phyloP scores from a whole-genome alignment of 1,284 basidiomycete genomes.

The Lentinula novae-zelandiae region DNA sequence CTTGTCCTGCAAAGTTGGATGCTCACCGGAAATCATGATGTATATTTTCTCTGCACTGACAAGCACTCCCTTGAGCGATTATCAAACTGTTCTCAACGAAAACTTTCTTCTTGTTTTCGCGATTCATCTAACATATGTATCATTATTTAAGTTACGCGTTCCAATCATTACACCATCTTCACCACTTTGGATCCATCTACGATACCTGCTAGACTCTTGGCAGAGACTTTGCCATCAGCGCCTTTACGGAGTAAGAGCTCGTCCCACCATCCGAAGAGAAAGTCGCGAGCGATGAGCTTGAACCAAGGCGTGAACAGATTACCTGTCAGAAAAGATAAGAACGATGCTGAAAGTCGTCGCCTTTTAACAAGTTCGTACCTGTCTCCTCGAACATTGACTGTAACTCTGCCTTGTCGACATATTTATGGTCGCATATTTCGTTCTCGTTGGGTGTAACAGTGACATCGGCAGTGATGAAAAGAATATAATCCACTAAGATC shows the following conservation, averaged over 20 bases:
- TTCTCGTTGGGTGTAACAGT: constrained; percentile 84
- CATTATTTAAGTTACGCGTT: no score
- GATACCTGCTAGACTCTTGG: constrained; percentile 62
- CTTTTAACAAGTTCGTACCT: constrained; percentile 39
- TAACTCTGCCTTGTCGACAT: constrained; percentile 89
- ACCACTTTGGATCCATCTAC: constrained; percentile 76
- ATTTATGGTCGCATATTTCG: constrained; percentile 90
- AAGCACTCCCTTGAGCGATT: no score
- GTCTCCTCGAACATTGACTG: constrained; percentile 86
- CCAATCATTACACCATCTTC: constrained; percentile 56
- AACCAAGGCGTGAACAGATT: constrained; percentile 99
- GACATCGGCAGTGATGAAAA: constrained; percentile 91
- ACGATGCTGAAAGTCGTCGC: background rate
- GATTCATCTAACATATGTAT: no score
- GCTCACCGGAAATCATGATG: no score
- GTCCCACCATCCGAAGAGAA: constrained; percentile 99
- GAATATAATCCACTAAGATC: constrained; percentile 89
- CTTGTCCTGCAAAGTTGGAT: no score
- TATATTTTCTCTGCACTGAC: no score
- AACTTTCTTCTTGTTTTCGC: no score
- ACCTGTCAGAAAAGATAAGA: constrained; percentile 37
- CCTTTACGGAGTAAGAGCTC: constrained; percentile 69
- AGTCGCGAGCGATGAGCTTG: constrained; percentile 95
- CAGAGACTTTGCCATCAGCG: constrained; percentile 57
- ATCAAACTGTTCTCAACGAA: no score